Evolutionary conservation across 1,139 yeast genomes (phyloP).

Genomic region (Magnusiomyces suaveolens): DNA sequence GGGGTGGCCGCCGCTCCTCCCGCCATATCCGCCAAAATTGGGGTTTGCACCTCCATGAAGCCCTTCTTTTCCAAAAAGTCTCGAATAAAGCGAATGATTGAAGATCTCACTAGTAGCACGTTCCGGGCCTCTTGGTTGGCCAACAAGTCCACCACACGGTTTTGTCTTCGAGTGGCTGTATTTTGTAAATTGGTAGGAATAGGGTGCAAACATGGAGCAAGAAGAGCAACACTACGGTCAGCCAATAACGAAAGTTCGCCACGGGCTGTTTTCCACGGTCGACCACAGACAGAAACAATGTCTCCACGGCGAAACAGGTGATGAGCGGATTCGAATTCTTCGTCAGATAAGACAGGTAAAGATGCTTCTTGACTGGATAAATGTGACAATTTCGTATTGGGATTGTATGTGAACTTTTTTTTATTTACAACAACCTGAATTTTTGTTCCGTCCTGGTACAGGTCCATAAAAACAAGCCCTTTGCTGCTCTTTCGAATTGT

Average conservation of each 20-base stretch:
- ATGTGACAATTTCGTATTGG: neutral
- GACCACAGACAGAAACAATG: constrained; percentile 52
- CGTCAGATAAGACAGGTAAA: constrained; percentile 27
- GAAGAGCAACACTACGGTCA: constrained; percentile 39
- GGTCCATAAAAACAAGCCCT: constrained; percentile 57
- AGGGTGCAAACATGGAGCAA: constrained; percentile 63
- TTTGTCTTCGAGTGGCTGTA: constrained; percentile 48
- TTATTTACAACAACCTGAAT: constrained; percentile 56
- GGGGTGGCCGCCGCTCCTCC: constrained; percentile 92
- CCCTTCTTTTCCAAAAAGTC: constrained; percentile 44
- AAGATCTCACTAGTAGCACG: constrained; percentile 45
- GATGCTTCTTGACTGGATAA: neutral
- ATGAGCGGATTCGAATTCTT: constrained; percentile 41
- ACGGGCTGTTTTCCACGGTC: constrained; percentile 62
- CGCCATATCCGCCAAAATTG: constrained; percentile 56
- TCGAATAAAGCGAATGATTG: constrained; percentile 47
- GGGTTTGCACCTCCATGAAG: constrained; percentile 82
- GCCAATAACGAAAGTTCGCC: constrained; percentile 72
- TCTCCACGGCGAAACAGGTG: constrained; percentile 59
- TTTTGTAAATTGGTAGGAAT: constrained; percentile 56
- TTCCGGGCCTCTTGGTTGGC: constrained; percentile 45
- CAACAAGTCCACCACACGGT: constrained; percentile 67
- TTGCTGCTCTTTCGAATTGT: constrained; percentile 55
- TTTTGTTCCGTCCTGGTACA: constrained; percentile 46
- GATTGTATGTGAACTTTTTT: constrained; percentile 26